Conservation (phyloP, 2,329 filamentous ascomycete species). For the Ascomycota sp. region DNA sequence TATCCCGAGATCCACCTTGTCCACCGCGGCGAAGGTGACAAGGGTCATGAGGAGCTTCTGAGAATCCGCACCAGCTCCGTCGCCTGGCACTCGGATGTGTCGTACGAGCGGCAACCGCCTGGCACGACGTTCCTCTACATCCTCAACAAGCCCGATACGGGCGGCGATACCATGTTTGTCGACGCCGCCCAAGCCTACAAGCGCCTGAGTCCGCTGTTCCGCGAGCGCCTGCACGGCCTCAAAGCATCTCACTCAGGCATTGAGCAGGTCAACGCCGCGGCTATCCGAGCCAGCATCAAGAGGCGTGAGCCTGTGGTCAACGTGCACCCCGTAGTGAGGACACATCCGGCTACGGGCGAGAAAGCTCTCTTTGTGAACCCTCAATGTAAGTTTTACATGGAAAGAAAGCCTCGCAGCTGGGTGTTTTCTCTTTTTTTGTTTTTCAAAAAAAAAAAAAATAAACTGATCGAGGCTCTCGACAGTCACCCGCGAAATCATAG, state of each 20-base stretch:
- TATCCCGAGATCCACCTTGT: constrained; percentile 59
- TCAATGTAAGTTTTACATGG: constrained; percentile 45
- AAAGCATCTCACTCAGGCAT: constrained; percentile 60
- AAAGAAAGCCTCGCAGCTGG: too few relatives aligned
- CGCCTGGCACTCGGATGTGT: constrained; percentile 76
- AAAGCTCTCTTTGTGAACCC: constrained; percentile 69
- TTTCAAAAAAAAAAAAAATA: too few relatives aligned
- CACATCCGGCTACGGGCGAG: constrained; percentile 62
- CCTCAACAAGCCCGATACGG: constrained; percentile 57
- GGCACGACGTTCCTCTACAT: constrained; percentile 78
- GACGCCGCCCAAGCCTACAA: constrained; percentile 65
- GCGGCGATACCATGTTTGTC: constrained; percentile 68
- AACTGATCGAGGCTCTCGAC: too few relatives aligned
- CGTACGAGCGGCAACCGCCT: constrained; percentile 71
- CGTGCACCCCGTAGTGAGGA: constrained; percentile 57
- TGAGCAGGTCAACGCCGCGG: constrained; percentile 54
- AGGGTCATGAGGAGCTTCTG: constrained; percentile 36
- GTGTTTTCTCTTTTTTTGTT: too few relatives aligned
- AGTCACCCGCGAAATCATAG: constrained; percentile 64
- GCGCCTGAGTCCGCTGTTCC: constrained; percentile 56
- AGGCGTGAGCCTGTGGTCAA: constrained; percentile 53
- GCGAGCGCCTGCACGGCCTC: constrained; percentile 57
- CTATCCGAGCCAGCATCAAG: constrained; percentile 44
- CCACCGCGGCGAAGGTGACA: constrained; percentile 36
- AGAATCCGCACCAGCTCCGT: constrained; percentile 51